phyloP scores from a whole-genome alignment of 2,329 filamentous ascomycete species.

The Pestalotiopsis fici region DNA sequence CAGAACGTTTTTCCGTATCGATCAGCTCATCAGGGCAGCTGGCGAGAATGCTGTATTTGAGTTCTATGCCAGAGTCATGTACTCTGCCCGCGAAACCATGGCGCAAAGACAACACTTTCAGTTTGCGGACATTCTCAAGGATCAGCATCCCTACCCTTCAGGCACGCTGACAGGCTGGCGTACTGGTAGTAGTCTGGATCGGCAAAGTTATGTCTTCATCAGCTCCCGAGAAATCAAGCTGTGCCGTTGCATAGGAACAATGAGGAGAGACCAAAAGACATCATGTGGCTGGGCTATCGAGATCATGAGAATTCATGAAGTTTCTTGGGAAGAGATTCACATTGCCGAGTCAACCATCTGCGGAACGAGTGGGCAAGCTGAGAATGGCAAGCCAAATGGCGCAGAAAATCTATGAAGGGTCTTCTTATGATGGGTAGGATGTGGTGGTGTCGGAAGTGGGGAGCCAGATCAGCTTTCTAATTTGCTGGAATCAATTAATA shows the following conservation, averaged over 20 bases:
- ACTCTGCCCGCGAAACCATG: conserved; percentile 55
- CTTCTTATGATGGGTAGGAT: background rate
- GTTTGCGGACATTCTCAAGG: conserved; percentile 64
- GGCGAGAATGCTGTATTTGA: conserved; percentile 52
- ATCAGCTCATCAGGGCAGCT: conserved; percentile 57
- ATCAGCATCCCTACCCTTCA: conserved; percentile 51
- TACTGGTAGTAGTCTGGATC: conserved; percentile 23
- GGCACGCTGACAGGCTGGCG: conserved; percentile 27
- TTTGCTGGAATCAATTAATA: background rate
- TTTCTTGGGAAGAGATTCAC: conserved; percentile 22
- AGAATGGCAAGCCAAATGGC: background rate
- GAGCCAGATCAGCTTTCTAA: background rate
- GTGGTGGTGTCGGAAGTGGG: background rate
- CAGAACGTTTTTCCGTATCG: conserved; percentile 65
- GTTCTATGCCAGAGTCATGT: conserved; percentile 61
- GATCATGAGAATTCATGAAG: conserved; percentile 25
- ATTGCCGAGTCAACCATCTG: conserved; percentile 21
- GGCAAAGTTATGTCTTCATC: conserved; percentile 26
- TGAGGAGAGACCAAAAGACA: conserved; percentile 22
- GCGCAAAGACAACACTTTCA: conserved; percentile 60
- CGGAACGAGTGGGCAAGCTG: conserved; percentile 10
- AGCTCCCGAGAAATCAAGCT: conserved; percentile 18
- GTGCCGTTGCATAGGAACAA: conserved; percentile 28
- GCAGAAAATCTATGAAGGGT: background rate
- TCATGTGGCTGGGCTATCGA: conserved; percentile 24